Evolutionary conservation across 2,329 filamentous ascomycete genomes (phyloP), one percentile per base, ranked within the genome.

Genomic region (Ascochyta koolunga): DNA sequence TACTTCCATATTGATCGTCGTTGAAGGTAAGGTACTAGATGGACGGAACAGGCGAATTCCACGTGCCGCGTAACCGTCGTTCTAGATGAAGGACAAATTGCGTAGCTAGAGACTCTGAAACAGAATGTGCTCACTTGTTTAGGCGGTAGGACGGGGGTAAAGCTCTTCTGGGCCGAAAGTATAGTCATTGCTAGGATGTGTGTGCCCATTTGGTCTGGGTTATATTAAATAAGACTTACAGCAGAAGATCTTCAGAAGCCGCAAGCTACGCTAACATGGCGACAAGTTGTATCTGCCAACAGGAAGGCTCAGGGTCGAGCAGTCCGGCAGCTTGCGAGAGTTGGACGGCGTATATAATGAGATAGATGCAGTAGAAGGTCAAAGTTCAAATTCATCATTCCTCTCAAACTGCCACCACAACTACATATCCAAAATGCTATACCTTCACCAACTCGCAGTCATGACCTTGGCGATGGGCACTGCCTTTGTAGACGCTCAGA

Each of bases 371-470:
- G 21, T 22, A n/a, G 5, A 19, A 11, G 18, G 1, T 39, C 7
- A 22, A 25, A 15, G 13, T 47, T 16, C 22, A 42, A 22, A 44
- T 36, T 11, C n/a, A 18, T 32, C 25, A 44, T n/a, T 35, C 9
- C 25, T n/a, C 2, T 22, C n/a, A n/a, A 21, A 16, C 19, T 25
- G 10, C 47, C 13, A 43, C 13, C 43, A 18, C 22, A 21, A 2
- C 11, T 32, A 11, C 29, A 27, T n/a, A 9, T 42, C 22, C 58
- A 68, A 55, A 52, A 66, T 69, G 58, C 56, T 70, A 9, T 68
- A 66, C 7, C 35, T 73, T 43, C 69, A 67, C 53, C 65, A 69
- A 32, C 37, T 73, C 38, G 56, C 66, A 36, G 25, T 73, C 40
- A 35, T 70, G 31, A 65, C 68, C 6, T 37, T 74, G 13, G 46